A percentile compares a stretch with the other conserved stretches of the same genome.
Conservation (phyloP, 495 filamentous ascomycete species). For the Penicillium samsonianum region DNA sequence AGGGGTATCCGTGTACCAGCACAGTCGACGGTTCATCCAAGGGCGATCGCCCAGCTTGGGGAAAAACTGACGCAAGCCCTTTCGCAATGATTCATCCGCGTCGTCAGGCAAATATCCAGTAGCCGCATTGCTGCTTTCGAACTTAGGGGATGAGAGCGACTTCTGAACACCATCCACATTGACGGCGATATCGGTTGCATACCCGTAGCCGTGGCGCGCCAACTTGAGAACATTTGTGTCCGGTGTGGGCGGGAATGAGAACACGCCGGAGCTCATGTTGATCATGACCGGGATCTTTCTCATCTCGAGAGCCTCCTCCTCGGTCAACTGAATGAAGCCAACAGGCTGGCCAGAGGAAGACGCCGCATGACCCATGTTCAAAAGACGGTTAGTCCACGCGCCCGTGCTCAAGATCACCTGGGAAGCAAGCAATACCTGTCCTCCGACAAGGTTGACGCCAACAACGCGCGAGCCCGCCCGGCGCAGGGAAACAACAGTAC, state of each 20-base stretch:
- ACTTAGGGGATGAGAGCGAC: slow-evolving; percentile 32
- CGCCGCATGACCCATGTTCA: slow-evolving; percentile 67
- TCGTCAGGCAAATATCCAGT: slow-evolving; percentile 52
- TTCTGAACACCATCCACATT: slow-evolving; percentile 15
- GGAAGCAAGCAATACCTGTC: slow-evolving; percentile 69
- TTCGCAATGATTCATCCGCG: slow-evolving; percentile 56
- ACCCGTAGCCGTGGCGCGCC: slow-evolving; percentile 73
- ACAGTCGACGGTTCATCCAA: slow-evolving; percentile 50
- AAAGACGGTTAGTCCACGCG: slow-evolving; percentile 68
- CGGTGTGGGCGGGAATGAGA: slow-evolving; percentile 65
- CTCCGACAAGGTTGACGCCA: slow-evolving; percentile 28
- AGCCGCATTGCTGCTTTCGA: slow-evolving; percentile 32
- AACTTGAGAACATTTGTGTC: slow-evolving; percentile 65
- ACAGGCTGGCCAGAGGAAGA: slow-evolving; percentile 52
- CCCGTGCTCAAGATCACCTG: slow-evolving; percentile 49
- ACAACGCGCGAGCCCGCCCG: slow-evolving; percentile 10
- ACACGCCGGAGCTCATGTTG: slow-evolving; percentile 71
- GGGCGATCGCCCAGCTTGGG: slow-evolving; percentile 59
- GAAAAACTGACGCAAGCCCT: slow-evolving; percentile 58
- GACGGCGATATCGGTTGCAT: slow-evolving; percentile 48
- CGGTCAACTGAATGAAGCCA: slow-evolving; percentile 25
- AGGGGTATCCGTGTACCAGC: slow-evolving; percentile 62
- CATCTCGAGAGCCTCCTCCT: slow-evolving; percentile 19
- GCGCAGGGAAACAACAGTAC: slow-evolving; percentile 19
- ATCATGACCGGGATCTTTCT: slow-evolving; percentile 43